Percentiles rank a stretch among this genome's conserved stretches.
Conservation (phyloP, 2,329 filamentous ascomycete species). For the Sporothrix phasma region DNA sequence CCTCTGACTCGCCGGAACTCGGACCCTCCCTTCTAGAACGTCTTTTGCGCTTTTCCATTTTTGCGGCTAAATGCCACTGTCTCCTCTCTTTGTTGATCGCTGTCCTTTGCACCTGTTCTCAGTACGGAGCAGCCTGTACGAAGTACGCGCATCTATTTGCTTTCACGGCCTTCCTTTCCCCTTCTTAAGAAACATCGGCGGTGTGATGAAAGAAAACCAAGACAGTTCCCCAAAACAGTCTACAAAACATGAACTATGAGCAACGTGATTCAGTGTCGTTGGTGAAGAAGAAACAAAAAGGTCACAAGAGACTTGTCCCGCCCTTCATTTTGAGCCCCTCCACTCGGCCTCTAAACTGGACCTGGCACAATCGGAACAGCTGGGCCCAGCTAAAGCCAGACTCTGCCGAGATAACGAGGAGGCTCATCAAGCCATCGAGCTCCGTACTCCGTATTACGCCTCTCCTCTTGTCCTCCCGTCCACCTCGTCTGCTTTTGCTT, state of each 20-base stretch:
- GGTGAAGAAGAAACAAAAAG: background rate
- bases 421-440: background rate
- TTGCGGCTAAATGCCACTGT: background rate
- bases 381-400: background rate
- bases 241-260: background rate
- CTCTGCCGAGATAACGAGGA: background rate
- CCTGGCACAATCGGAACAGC: background rate
- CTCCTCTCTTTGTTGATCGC: background rate
- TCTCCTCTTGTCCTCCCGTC: too few species aligned
- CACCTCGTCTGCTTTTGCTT: too few species aligned
- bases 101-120: background rate
- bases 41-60: background rate
- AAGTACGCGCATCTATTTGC: background rate
- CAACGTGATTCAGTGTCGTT: too few species aligned
- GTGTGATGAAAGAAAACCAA: background rate
- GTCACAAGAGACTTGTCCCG: background rate
- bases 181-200: background rate
- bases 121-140: too few species aligned
- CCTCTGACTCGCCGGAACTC: background rate
- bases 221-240: background rate
- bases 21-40: background rate
- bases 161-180: background rate
- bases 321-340: background rate
- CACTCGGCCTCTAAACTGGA: background rate
- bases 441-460: too few species aligned